Percentiles rank a stretch among this genome's conserved stretches.
These are phyloP conservation scores for Apiotrichum akiyoshidainum DNA, from an alignment of 1,284 basidiomycete species.

Conservation along the genomic window DNA sequence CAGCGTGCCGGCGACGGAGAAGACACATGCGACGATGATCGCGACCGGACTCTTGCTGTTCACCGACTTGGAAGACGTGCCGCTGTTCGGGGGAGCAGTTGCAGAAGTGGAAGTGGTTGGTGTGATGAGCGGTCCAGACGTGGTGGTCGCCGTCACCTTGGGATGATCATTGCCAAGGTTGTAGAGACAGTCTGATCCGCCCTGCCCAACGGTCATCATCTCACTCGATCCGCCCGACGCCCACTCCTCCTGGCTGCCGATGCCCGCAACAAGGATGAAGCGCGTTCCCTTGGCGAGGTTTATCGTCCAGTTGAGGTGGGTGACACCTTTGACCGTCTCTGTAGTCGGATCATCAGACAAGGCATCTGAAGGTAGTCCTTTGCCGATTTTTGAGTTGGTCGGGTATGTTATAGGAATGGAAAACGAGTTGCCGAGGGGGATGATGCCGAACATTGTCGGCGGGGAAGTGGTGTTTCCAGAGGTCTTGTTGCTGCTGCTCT, in stretches of 20 bases:
- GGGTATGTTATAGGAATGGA: constrained; percentile 44
- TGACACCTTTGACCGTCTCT: constrained; percentile 36
- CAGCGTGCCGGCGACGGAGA: constrained; percentile 51
- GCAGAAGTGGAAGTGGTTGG: not conserved
- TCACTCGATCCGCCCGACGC: constrained; percentile 42
- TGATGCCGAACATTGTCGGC: constrained; percentile 48
- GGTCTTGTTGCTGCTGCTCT: constrained; percentile 18
- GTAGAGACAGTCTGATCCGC: constrained; percentile 29
- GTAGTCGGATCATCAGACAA: constrained; percentile 41
- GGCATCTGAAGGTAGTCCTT: constrained; percentile 29
- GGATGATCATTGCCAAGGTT: constrained; percentile 11
- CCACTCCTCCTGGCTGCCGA: constrained; percentile 44
- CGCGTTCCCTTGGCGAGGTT: constrained; percentile 46
- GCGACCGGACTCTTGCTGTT: not conserved
- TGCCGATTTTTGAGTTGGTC: constrained; percentile 25
- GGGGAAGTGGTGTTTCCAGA: constrained; percentile 44
- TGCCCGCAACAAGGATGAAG: constrained; percentile 47
- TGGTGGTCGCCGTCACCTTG: constrained; percentile 11
- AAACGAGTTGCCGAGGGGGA: constrained; percentile 48
- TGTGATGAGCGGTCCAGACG: not conserved
- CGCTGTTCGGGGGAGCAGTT: not conserved
- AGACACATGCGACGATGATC: constrained; percentile 58
- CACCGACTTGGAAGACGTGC: not conserved
- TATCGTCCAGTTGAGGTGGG: constrained; percentile 44
- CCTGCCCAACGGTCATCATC: constrained; percentile 49